Base-by-base conservation (phyloP, 2,329 filamentous ascomycete species). In the Fusarium ramigenum region DNA sequence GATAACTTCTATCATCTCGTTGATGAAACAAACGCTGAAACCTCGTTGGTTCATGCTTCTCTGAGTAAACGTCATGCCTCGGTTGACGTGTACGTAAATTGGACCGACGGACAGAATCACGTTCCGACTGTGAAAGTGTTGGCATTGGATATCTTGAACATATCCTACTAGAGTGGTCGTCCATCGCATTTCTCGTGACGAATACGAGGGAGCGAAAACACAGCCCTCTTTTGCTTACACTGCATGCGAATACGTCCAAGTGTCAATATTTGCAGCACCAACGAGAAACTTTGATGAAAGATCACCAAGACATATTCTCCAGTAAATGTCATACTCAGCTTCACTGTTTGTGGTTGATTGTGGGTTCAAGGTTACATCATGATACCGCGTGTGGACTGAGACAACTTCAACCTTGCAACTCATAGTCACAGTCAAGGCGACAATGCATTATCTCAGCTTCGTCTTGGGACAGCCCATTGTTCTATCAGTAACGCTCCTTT, bases 371-470 rank as follows among this genome's bases (percentile, higher is more conserved):
- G 54, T 72, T 60, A 59, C 71, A 74, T 73, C 66, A 73, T 64
- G 58, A 46, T 42, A 19, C 5, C 15, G 44, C 28, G 14, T 49
- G 34, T 15, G 40, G 28, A 66, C 44, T 14, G n/a, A 60, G 18
- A 67, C 58, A 71, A 63, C 30, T 68, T 63, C 66, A 32, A 67
- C 62, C 25, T 52, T 61, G 15, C 59, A 68, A 56, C 28, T 9
- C 30, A 32, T 18, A 23, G 39, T 7, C 49, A 15, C 12, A 21
- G 43, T 19, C 11, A 4, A 54, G 25, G 25, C 28, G 14, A 65
- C 19, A 25, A 77, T 77, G 75, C 54, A 67, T 11, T 63, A 76
- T 42, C 60, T 77, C 32, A 69, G 40, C 30, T 56, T 74, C 37
- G 50, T 37, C 19, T 7, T 65, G 52, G 7, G 46, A 53, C n/a